phyloP scores from a whole-genome alignment of 176 grass and related monocot species.

The Eleusine coracana region DNA sequence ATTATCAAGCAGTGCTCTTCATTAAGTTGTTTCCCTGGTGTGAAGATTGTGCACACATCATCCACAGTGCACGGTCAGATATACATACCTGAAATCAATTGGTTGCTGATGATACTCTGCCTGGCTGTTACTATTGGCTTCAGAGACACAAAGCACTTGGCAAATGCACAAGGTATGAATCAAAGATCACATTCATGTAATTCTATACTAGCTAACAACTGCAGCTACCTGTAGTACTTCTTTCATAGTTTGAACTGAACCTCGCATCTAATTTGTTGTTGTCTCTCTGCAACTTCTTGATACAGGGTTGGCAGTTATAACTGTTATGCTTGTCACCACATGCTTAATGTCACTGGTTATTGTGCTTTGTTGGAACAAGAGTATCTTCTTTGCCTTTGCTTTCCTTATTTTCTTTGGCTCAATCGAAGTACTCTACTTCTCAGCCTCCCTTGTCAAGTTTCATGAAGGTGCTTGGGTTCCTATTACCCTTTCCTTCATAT shows the following conservation, averaged over 20 bases:
- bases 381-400: conserved; percentile 63
- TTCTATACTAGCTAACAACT: background rate
- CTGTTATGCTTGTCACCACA: conserved; percentile 96
- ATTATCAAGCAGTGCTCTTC: conserved; percentile 97
- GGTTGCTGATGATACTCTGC: conserved; percentile 90
- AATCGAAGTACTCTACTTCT: conserved; percentile 89
- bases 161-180: conserved; percentile 82
- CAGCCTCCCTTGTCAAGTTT: conserved; percentile 89
- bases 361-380: conserved; percentile 90
- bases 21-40: conserved; percentile 86
- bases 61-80: conserved; percentile 87
- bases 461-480: conserved; percentile 95
- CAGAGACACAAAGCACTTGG: conserved; percentile 83
- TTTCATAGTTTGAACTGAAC: conserved; percentile 14
- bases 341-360: conserved; percentile 97
- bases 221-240: background rate
- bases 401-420: conserved; percentile 83
- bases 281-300: conserved; percentile 11
- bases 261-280: background rate
- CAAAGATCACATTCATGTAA: background rate
- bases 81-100: conserved; percentile 99
- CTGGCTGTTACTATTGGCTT: conserved; percentile 91
- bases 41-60: conserved; percentile 97
- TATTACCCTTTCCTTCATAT: conserved; percentile 72
- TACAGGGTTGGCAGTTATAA: conserved; percentile 89